These are phyloP conservation scores for Immersiporthe knoxdaviesiana DNA, from an alignment of 2,329 filamentous ascomycete genomes.

Conservation along the genomic window DNA sequence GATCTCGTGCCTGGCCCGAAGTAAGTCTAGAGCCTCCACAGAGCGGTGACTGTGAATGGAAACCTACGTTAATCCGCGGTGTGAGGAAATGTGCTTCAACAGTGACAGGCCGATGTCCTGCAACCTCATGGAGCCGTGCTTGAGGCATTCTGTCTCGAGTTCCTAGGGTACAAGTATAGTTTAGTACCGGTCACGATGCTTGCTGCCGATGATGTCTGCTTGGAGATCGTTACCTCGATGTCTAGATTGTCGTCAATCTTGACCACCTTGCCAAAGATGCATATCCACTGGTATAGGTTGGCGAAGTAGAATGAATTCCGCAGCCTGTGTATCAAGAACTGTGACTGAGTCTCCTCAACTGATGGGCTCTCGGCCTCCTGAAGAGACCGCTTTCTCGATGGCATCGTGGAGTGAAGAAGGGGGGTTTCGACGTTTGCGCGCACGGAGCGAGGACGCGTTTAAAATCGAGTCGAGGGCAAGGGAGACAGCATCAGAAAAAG, in stretches of 20 bases:
- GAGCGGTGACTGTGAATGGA: slow-evolving; percentile 9
- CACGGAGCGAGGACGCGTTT: slow-evolving; percentile 16
- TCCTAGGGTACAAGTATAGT: slow-evolving; percentile 63
- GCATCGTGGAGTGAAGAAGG: slow-evolving; percentile 42
- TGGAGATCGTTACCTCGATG: slow-evolving; percentile 71
- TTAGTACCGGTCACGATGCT: slow-evolving; percentile 15
- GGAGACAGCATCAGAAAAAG: background rate
- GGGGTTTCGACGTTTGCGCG: slow-evolving; percentile 5
- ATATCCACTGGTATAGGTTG: slow-evolving; percentile 90
- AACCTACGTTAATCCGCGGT: slow-evolving; percentile 86
- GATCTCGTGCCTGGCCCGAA: slow-evolving; percentile 68
- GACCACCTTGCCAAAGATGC: slow-evolving; percentile 83
- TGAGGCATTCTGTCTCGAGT: slow-evolving; percentile 85
- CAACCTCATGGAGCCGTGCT: slow-evolving; percentile 74
- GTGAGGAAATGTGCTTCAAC: slow-evolving; percentile 91
- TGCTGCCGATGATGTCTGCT: background rate
- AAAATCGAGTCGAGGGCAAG: background rate
- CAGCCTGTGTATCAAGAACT: slow-evolving; percentile 64
- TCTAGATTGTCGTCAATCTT: slow-evolving; percentile 89
- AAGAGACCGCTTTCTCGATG: slow-evolving; percentile 52
- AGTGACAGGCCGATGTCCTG: slow-evolving; percentile 82
- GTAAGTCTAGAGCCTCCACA: slow-evolving; percentile 9
- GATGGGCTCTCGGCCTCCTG: slow-evolving; percentile 47
- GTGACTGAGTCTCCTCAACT: slow-evolving; percentile 35
- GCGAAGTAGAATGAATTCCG: slow-evolving; percentile 96